Evolutionary conservation across 2,329 filamentous ascomycete species (phyloP), one percentile per base, ranked within the genome.

Genomic region (Xylariomycetidae sp.): DNA sequence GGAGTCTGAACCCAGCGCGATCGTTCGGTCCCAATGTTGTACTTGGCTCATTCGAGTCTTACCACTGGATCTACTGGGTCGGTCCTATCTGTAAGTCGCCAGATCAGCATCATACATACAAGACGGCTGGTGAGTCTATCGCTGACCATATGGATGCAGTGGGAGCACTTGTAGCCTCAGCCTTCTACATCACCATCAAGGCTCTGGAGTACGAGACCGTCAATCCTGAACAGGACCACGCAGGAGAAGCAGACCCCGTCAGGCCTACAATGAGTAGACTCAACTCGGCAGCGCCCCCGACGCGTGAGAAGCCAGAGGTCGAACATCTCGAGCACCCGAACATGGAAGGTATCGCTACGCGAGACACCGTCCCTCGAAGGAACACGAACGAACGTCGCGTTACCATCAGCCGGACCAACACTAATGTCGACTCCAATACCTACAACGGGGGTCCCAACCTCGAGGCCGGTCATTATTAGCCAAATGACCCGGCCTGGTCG

Each of bases 21-120:
- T 54, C 52, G 9, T 54, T 60, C 38, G 57, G 57, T 6, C 57
- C 57, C 5, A 43, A 38, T 18, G 50, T 58, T 25, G 47, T 53
- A 19, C 47, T 41, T 1, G 36, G 38, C 8, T 22, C 29, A 0
- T 59, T 59, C 38, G 35, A 45, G 1, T 24, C 19, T 9, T 54
- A 57, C 34, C 56, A 58, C 26, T 58, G 56, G 56, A 59, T 59
- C 32, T 59, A 58, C 39, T 57, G 55, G 57, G 42, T 64, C 22
- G 61, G 63, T 1, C 64, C 64, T 9, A 50, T 58, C 18, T n/a
- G n/a, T n/a, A n/a, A n/a, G n/a, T n/a, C n/a, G n/a, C n/a, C n/a
- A n/a, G n/a, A n/a, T n/a, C n/a, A n/a, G n/a, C n/a, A n/a, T n/a
- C n/a, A n/a, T n/a, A n/a, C n/a, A n/a, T n/a, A n/a, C n/a, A n/a